Evolutionary conservation across 2,329 filamentous ascomycete genomes (phyloP), one percentile per base, ranked within the genome.

Genomic region (Pyricularia sp.): DNA sequence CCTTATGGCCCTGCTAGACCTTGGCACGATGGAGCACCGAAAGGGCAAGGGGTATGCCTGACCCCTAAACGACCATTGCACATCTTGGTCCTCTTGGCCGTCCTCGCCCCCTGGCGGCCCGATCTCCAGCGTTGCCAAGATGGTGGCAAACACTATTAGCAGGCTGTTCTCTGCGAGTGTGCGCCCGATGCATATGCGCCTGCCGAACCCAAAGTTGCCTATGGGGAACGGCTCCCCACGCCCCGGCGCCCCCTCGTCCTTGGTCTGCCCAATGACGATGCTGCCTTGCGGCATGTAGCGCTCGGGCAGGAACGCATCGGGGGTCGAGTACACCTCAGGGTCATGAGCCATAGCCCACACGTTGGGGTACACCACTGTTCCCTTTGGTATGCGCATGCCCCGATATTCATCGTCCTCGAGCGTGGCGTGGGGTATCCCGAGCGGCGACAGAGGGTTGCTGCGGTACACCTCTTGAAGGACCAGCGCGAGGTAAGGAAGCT

Each of bases 121-220:
- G 65, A 78, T 70, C 14, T 77, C 72, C 31, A 75, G 66, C 2
- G 75, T 76, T 0, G 76, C 75, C 5, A 78, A 68, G 55, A 77
- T 71, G 9, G 71, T 79, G 71, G 82, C 80, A 26, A 77, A 65
- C 3, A 74, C 69, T 42, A 77, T 77, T 1, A 74, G 83, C 0
- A 84, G 79, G 23, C 83, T 81, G 69, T 83, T 80, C 72, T 85
- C 82, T 0, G 83, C 84, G n/a, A 86, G 74, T 36, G 78, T 75
- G 64, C 80, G 77, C 1, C 82, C 82, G 26, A 78, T 77, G 69
- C 82, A 84, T 3, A 80, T 76, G 9, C 81, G 76, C n/a, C 81
- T 74, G 5, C 82, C 82, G 75, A 81, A 83, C 11, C 81, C 81
- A 71, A 83, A 78, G 12, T 74, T 72, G 0, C 76, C 76, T 9